These are phyloP conservation scores for Penicillium paxilli DNA, from an alignment of 495 filamentous ascomycete species.

Conservation along the genomic window DNA sequence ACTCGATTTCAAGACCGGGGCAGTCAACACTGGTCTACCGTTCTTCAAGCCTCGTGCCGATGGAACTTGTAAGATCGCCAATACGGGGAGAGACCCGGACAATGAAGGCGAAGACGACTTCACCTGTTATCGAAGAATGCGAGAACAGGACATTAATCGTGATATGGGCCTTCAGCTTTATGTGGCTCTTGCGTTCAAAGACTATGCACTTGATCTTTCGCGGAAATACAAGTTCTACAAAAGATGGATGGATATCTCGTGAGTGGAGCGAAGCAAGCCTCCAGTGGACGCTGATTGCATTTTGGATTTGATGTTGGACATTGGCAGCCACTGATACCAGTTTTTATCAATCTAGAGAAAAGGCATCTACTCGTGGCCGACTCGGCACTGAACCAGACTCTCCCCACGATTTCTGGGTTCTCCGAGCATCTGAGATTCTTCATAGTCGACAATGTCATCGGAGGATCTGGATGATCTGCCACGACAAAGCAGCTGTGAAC, in stretches of 20 bases:
- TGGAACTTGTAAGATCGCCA: background rate
- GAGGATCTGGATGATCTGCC: background rate
- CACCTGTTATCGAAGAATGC: background rate
- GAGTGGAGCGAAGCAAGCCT: background rate
- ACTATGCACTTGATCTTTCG: background rate
- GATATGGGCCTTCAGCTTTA: background rate
- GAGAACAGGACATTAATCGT: background rate
- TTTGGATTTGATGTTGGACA: no score
- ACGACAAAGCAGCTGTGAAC: conserved; percentile 1
- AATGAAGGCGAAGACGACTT: background rate
- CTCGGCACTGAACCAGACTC: background rate
- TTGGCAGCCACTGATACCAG: no score
- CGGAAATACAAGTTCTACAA: background rate
- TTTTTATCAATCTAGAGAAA: background rate
- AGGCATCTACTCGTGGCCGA: background rate
- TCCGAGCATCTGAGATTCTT: background rate
- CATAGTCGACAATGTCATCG: background rate
- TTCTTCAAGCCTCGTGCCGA: background rate
- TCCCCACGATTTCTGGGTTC: background rate
- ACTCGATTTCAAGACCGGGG: background rate
- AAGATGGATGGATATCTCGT: background rate
- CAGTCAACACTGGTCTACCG: background rate
- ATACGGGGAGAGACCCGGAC: background rate
- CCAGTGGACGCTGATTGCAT: no score
- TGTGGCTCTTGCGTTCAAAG: background rate